Evolutionary conservation across 148 eudicot species (phyloP), one percentile per base, ranked within the genome.

Genomic region (Tetragonia tetragonoides): DNA sequence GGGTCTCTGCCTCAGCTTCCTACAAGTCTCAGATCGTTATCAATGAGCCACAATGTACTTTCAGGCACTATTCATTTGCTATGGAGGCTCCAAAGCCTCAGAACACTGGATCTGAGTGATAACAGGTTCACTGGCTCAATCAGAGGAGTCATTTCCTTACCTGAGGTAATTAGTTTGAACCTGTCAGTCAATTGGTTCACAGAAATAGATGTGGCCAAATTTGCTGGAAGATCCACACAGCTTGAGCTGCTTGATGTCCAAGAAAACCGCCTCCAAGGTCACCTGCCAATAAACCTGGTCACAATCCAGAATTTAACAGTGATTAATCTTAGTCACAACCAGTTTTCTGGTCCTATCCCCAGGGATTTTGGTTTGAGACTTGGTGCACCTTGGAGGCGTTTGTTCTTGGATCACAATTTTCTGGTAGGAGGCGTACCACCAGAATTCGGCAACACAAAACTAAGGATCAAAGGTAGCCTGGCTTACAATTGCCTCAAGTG

Each of bases 401-500:
- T 93, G 66, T 87, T 75, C 78, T 77, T 93, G 81, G 89, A 91
- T 61, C 77, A 91, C 77, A 93, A 93, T 66, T 85, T 83, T 70
- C 80, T 91, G 20, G 86, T 83, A 20, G 97, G 97, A 38, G 81
- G 69, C 17, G 70, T 89, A 37, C 97, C 97, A 0, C 73, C 79
- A 3, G 84, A 82, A 72, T 89, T 92, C 38, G 77, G 3, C 20
- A 39, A 12, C 11, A 39, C 60, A 8, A 70, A 38, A 17, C 21
- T 70, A 10, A 82, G 47, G 70, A 54, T 89, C 5, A 87, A 57
- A 39, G 95, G 90, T 2, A 88, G 89, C 68, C 65, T 92, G 41
- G 87, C 90, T 62, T 85, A 84, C 53, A 92, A 92, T 70, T 92
- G 97, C 75, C 86, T 90, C 38, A 86, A 66, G 61, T 92, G 97